Base-by-base conservation (phyloP, 2,329 filamentous ascomycete genomes). In the Bipolaris bicolor region DNA sequence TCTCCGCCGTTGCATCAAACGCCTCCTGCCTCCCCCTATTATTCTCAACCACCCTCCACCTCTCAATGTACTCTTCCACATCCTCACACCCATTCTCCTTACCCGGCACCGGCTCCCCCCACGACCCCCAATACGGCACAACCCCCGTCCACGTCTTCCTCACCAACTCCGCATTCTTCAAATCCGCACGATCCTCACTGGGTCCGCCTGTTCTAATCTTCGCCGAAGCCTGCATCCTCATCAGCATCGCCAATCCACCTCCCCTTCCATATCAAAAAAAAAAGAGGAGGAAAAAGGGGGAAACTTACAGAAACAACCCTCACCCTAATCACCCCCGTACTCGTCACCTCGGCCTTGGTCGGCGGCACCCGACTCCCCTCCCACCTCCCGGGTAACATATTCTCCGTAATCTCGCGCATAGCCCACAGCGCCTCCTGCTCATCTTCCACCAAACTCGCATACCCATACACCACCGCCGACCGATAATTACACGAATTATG, bases 41-140 rank as follows among this genome's bases (percentile, higher is more conserved):
- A 53, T 68, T 75, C 61, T 71, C 68, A 47, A 18, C 48, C 7
- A 66, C 34, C 61, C 69, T 67, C 71, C 71, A 75, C 49, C 77
- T 77, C 48, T 68, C 76, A 52, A 94, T 77, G 76, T 92, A 87
- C 58, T 76, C 80, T 7, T 91, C 90, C 16, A 90, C 77, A 7
- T 82, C 72, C 29, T 77, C 72, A 10, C 81, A 70, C 31, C 78
- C 73, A 3, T 88, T 80, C 61, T 70, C 62, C 57, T 57, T 55
- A 4, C 65, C 70, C 0, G 54, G 29, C 5, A 75, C 62, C 18
- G 72, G 70, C 61, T 72, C 68, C 5, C 73, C 74, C 69, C 70
- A 76, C 34, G 63, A 60, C 13, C 63, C 60, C 70, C 71, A 77
- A 37, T 63, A 64, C 34, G 75, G 75, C 54, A 77, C 68, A 2